Conservation (phyloP, 148 eudicot genomes). For the Silene uniflora region DNA sequence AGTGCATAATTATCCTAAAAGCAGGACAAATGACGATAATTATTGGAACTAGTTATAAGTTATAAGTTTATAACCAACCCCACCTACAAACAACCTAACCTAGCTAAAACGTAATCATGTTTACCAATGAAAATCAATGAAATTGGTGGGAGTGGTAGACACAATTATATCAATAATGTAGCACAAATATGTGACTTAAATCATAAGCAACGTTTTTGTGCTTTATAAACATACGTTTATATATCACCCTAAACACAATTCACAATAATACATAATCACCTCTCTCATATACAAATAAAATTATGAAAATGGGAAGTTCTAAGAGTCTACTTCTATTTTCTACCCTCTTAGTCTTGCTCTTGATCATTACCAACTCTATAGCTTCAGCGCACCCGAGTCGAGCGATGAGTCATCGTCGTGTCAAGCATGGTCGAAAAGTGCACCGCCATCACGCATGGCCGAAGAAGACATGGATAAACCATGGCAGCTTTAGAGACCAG, state of each 20-base stretch:
- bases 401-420: constrained; percentile 10
- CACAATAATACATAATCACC: not conserved
- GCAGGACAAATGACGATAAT: not conserved
- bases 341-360: constrained; percentile 18
- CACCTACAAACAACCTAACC: constrained; percentile 22
- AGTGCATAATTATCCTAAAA: not conserved
- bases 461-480: constrained; percentile 22
- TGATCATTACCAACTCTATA: constrained; percentile 18
- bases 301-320: constrained; percentile 11
- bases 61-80: constrained; percentile 22
- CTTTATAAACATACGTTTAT: constrained; percentile 13
- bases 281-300: not conserved
- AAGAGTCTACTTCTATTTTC: constrained; percentile 11
- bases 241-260: not conserved
- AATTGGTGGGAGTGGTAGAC: constrained; percentile 13
- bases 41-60: constrained; percentile 23
- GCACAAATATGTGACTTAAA: not conserved
- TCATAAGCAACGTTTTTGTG: constrained; percentile 17
- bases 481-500: constrained; percentile 24
- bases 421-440: constrained; percentile 2
- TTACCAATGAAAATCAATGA: not conserved
- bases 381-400: constrained; percentile 13
- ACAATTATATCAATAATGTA: constrained; percentile 10
- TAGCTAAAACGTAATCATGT: not conserved
- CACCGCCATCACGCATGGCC: constrained; percentile 22